These are phyloP conservation scores for Blastocystis sp. DNA, from an alignment of 352 stramenopile genomes.

Conservation along the genomic window DNA sequence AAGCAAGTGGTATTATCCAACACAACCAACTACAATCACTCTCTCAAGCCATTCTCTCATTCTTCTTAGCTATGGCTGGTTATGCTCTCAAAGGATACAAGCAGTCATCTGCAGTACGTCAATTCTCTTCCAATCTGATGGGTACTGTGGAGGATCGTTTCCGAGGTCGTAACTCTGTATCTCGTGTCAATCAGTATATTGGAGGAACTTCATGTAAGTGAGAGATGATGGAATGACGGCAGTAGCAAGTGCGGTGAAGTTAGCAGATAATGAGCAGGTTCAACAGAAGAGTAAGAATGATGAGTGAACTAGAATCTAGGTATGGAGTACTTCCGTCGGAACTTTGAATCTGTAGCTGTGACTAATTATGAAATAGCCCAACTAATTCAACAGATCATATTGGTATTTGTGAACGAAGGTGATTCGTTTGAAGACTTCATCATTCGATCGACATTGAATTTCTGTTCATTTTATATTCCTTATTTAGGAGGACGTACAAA, in stretches of 20 bases:
- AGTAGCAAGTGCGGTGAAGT: background rate
- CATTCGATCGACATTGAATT: background rate
- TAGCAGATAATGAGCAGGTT: background rate
- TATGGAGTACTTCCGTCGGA: background rate
- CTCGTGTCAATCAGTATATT: background rate
- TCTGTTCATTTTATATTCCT: slow-evolving; percentile 19
- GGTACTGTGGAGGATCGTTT: background rate
- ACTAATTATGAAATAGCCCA: background rate
- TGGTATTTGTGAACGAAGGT: background rate
- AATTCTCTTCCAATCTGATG: background rate
- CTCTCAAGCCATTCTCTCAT: background rate
- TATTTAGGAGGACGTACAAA: background rate
- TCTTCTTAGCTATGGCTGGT: background rate
- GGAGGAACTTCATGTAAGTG: background rate
- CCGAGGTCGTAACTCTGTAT: background rate
- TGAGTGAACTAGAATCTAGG: too few species aligned
- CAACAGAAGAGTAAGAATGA: background rate
- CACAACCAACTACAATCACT: background rate
- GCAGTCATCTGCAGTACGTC: slow-evolving; percentile 11
- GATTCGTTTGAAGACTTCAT: background rate
- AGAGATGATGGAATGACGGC: background rate
- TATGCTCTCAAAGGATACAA: background rate
- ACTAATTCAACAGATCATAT: background rate
- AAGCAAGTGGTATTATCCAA: background rate
- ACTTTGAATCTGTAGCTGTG: background rate